These are phyloP conservation scores for Colletotrichum shisoi DNA, from an alignment of 2,329 filamentous ascomycete species.

Conservation along the genomic window DNA sequence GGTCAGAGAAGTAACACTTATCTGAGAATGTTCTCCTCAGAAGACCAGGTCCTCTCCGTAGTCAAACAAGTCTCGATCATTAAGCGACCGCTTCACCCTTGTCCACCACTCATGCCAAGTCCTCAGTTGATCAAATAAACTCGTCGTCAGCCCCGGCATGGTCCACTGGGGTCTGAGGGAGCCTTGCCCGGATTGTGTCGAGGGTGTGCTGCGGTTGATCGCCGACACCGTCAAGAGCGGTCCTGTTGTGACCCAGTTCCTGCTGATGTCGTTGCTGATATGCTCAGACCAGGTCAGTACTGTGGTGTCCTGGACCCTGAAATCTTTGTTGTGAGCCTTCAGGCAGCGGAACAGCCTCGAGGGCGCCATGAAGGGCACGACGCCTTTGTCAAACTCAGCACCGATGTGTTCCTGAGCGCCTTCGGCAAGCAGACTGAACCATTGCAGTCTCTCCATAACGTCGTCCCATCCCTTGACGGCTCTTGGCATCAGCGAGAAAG, in stretches of 20 bases:
- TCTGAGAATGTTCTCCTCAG: conserved; percentile 7
- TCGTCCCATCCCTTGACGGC: conserved; percentile 20
- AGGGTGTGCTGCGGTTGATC: conserved; percentile 47
- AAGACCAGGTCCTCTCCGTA: conserved; percentile 30
- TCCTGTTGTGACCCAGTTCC: conserved; percentile 53
- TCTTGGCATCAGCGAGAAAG: conserved; percentile 31
- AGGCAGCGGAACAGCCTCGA: conserved; percentile 42
- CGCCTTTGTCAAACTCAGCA: conserved; percentile 3
- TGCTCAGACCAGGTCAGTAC: conserved; percentile 53
- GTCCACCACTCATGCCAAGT: conserved; percentile 50
- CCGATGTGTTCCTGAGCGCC: conserved; percentile 33
- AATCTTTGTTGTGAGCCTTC: background rate
- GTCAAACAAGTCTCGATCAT: conserved; percentile 3
- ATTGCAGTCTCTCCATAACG: conserved; percentile 16
- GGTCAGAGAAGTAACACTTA: background rate
- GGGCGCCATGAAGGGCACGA: conserved; percentile 7
- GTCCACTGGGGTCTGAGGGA: conserved; percentile 48
- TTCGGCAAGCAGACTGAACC: conserved; percentile 24
- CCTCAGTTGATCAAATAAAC: conserved; percentile 46
- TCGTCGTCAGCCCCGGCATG: conserved; percentile 44
- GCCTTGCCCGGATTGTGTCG: conserved; percentile 51
- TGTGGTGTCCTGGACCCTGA: conserved; percentile 43
- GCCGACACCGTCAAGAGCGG: conserved; percentile 51
- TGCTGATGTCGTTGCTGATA: conserved; percentile 56
- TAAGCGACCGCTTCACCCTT: conserved; percentile 24